These are phyloP conservation scores for thale cress (Arabidopsis thaliana) DNA, from an alignment of 345 rosid genomes.

Conservation along the genomic window DNA sequence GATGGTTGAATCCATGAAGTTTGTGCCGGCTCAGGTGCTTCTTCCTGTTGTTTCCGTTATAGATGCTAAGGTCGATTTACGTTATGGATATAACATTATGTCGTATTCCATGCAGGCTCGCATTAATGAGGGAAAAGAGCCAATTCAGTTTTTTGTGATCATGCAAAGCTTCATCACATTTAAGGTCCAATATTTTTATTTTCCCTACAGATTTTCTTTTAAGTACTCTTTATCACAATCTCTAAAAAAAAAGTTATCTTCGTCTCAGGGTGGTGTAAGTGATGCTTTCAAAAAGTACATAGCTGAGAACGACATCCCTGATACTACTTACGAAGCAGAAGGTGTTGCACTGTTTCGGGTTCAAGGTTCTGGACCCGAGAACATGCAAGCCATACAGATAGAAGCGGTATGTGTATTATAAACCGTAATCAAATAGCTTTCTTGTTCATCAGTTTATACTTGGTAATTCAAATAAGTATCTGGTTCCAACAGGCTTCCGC, in stretches of 20 bases:
- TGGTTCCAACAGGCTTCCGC: slow-evolving; percentile 69
- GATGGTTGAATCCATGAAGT: slow-evolving; percentile 92
- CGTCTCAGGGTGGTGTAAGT: slow-evolving; percentile 86
- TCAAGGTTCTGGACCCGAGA: slow-evolving; percentile 98
- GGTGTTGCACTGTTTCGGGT: slow-evolving; percentile 84
- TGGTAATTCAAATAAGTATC: background rate
- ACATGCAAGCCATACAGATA: slow-evolving; percentile 99
- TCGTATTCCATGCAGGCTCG: slow-evolving; percentile 62
- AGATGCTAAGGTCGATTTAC: background rate
- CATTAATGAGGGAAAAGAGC: slow-evolving; percentile 86
- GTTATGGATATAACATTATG: background rate
- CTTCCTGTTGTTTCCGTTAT: slow-evolving; percentile 35
- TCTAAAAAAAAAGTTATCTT: background rate
- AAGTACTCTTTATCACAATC: slow-evolving; percentile 3
- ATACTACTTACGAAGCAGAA: slow-evolving; percentile 77
- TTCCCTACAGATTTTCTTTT: background rate
- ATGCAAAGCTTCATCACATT: slow-evolving; percentile 87
- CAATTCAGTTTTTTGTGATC: slow-evolving; percentile 86
- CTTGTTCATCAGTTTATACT: slow-evolving; percentile 13
- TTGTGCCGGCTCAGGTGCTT: slow-evolving; percentile 70
- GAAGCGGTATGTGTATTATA: slow-evolving; percentile 64
- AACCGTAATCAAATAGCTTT: slow-evolving; percentile 1
- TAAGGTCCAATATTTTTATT: slow-evolving; percentile 59
- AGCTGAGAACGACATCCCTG: slow-evolving; percentile 76
- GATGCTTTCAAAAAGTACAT: slow-evolving; percentile 79